Percentiles rank a stretch among this genome's conserved stretches.
Conservation (phyloP, 306 rosid genomes). For the Dryas alaskensis region DNA sequence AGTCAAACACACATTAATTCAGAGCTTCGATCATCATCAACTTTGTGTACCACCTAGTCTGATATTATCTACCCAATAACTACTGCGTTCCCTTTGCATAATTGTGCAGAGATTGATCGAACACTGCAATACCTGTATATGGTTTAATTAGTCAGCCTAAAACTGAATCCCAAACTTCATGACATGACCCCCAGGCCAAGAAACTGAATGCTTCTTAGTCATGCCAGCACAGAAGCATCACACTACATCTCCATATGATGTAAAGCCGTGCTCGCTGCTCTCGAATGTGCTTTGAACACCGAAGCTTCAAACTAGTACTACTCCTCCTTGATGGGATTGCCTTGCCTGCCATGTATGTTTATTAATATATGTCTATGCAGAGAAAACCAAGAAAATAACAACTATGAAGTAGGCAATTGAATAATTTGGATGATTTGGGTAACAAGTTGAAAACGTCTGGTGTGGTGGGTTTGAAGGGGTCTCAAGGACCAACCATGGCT, state of each 20-base stretch:
- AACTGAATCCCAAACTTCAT: background rate
- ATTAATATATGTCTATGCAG: too few species aligned
- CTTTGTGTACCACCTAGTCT: too few species aligned
- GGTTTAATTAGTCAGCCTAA: background rate
- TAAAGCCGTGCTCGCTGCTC: slow-evolving; percentile 85
- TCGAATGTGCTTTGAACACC: slow-evolving; percentile 71
- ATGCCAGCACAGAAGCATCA: slow-evolving; percentile 75
- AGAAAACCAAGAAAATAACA: background rate
- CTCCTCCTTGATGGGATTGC: slow-evolving; percentile 45
- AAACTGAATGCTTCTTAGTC: slow-evolving; percentile 32
- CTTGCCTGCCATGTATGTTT: slow-evolving; percentile 37
- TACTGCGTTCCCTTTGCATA: background rate
- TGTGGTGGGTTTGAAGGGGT: slow-evolving; percentile 26
- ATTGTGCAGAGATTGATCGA: background rate
- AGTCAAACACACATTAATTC: too few species aligned
- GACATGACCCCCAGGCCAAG: too few species aligned
- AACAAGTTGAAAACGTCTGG: slow-evolving; percentile 2
- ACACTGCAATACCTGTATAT: background rate
- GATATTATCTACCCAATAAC: background rate
- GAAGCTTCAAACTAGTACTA: slow-evolving; percentile 39
- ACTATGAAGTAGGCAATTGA: too few species aligned
- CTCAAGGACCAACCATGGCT: background rate
- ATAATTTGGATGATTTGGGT: too few species aligned
- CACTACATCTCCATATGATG: slow-evolving; percentile 93
- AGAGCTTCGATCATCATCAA: too few species aligned